Conservation (phyloP, 73 alveolate species). For the Stentor roeselii region DNA sequence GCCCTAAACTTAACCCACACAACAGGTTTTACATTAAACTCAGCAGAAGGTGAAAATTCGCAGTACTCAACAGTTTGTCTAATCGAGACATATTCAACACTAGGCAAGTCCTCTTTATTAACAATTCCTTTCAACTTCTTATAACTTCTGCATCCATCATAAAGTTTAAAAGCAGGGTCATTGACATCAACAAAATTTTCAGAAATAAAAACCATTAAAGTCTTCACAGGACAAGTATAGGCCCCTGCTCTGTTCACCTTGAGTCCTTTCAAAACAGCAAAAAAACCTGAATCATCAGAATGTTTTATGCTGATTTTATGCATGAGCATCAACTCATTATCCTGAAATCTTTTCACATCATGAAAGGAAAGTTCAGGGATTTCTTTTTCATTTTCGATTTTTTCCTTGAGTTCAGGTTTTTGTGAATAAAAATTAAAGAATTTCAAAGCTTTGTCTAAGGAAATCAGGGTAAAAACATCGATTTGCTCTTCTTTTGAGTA, state of each 20-base stretch:
- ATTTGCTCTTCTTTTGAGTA: not conserved
- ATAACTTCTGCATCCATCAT: not conserved
- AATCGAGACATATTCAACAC: not conserved
- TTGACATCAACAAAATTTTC: slow-evolving; percentile 17
- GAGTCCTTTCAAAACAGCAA: not conserved
- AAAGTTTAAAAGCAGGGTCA: not conserved
- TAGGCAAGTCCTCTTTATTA: not conserved
- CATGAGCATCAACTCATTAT: not conserved
- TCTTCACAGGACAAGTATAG: slow-evolving; percentile 19
- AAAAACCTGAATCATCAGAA: not conserved
- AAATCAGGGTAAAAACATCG: not conserved
- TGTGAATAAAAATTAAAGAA: too few relatives aligned
- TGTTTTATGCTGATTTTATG: not conserved
- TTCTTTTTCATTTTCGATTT: not conserved
- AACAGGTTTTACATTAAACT: not conserved
- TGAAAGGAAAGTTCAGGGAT: not conserved
- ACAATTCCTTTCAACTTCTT: not conserved
- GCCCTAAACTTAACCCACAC: slow-evolving; percentile 19
- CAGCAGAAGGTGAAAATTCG: not conserved
- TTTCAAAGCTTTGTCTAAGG: not conserved
- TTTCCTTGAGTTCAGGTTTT: not conserved
- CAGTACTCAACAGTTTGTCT: not conserved
- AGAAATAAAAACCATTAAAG: not conserved
- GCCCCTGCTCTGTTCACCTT: not conserved
- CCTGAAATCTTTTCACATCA: not conserved